phyloP scores from a whole-genome alignment of 2,329 filamentous ascomycete genomes.

The Phaeoacremonium minimum region DNA sequence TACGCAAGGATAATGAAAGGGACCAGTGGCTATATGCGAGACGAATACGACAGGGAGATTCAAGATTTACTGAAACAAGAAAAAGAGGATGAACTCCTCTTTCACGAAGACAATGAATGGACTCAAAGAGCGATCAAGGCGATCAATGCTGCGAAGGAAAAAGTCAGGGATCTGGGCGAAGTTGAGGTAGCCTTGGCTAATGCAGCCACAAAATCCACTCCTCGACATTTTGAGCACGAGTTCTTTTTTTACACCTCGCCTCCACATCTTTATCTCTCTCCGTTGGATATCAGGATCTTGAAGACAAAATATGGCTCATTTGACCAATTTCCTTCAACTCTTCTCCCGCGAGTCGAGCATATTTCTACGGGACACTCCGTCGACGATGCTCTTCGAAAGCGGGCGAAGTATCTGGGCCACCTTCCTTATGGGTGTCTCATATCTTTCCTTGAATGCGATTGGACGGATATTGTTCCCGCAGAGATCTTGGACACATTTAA shows the following conservation, averaged over 20 bases:
- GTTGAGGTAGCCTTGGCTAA: conserved; percentile 17
- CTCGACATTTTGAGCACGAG: conserved; percentile 32
- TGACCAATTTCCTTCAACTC: conserved; percentile 75
- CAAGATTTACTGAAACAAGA: conserved; percentile 70
- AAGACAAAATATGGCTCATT: conserved; percentile 86
- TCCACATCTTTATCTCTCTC: conserved; percentile 84
- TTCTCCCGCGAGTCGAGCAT: conserved; percentile 82
- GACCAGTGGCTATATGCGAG: conserved; percentile 78
- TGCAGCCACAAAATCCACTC: conserved; percentile 11
- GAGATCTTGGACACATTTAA: conserved; percentile 72
- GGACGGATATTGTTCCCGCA: conserved; percentile 80
- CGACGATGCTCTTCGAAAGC: conserved; percentile 77
- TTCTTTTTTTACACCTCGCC: conserved; percentile 89
- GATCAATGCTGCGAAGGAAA: conserved; percentile 73
- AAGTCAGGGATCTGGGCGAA: conserved; percentile 45
- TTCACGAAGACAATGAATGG: conserved; percentile 91
- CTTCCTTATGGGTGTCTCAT: conserved; percentile 89
- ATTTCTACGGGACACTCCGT: conserved; percentile 85
- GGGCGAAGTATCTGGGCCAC: conserved; percentile 83
- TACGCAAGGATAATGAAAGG: conserved; percentile 96
- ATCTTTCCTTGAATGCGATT: conserved; percentile 88
- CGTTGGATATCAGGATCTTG: conserved; percentile 86
- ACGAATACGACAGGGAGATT: conserved; percentile 78
- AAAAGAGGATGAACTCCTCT: conserved; percentile 85
- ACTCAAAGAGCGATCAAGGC: conserved; percentile 75